Evolutionary conservation across 2,329 filamentous ascomycete genomes (phyloP).

Genomic region (Cryphonectria naterciae): DNA sequence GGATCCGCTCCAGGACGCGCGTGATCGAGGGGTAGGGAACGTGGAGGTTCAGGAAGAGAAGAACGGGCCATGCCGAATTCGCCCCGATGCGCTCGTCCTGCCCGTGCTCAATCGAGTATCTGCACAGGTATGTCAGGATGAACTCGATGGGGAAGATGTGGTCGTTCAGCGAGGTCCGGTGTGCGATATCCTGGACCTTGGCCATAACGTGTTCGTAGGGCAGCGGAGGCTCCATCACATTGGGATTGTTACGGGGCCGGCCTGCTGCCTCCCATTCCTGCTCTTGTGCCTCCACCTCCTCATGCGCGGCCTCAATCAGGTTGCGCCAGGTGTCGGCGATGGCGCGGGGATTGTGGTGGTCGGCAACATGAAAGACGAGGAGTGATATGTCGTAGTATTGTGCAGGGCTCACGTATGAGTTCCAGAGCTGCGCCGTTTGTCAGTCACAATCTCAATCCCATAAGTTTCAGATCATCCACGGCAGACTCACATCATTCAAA

Average conservation of each 20-base stretch:
- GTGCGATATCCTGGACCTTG: slow-evolving; percentile 66
- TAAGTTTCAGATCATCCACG: neutral
- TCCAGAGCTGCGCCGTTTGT: slow-evolving; percentile 72
- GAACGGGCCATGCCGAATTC: slow-evolving; percentile 60
- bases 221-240: slow-evolving; percentile 49
- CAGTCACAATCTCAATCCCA: slow-evolving; percentile 6
- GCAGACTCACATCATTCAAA: slow-evolving; percentile 70
- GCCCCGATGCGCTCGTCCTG: slow-evolving; percentile 63
- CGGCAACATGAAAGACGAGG: slow-evolving; percentile 87
- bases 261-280: slow-evolving; percentile 46
- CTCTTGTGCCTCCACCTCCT: slow-evolving; percentile 48
- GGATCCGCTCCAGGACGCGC: slow-evolving; percentile 59
- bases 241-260: slow-evolving; percentile 39
- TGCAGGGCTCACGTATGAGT: slow-evolving; percentile 86
- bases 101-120: slow-evolving; percentile 62
- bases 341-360: slow-evolving; percentile 85
- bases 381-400: slow-evolving; percentile 90
- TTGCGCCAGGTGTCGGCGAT: slow-evolving; percentile 85
- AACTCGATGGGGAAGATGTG: slow-evolving; percentile 67
- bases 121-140: slow-evolving; percentile 65
- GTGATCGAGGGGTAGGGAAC: slow-evolving; percentile 61
- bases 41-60: slow-evolving; percentile 59
- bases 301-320: slow-evolving; percentile 74
- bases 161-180: slow-evolving; percentile 67
- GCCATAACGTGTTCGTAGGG: slow-evolving; percentile 74